A percentile compares a stretch with the other conserved stretches of the same genome.
These are phyloP conservation scores for Colletotrichum limetticola DNA, from an alignment of 2,329 filamentous ascomycete species.

Conservation along the genomic window DNA sequence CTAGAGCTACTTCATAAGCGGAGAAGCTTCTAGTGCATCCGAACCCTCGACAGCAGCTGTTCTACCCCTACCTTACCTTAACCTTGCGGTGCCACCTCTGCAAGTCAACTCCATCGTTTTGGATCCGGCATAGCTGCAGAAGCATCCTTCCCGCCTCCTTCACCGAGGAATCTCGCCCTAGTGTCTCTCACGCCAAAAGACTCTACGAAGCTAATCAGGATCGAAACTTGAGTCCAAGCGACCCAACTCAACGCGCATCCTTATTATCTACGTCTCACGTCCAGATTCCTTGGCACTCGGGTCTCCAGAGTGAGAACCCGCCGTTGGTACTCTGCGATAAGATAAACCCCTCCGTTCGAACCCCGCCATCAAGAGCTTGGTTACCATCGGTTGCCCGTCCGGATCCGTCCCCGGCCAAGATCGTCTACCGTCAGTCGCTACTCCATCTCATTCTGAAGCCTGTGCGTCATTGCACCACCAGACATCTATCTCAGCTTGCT, in stretches of 20 bases:
- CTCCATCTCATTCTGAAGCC: background rate
- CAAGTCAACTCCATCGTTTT: background rate
- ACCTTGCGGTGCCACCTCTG: background rate
- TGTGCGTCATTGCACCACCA: background rate
- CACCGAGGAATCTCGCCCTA: background rate
- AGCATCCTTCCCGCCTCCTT: background rate
- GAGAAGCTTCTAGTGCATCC: conserved; percentile 26
- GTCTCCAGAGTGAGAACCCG: background rate
- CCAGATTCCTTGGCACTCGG: background rate
- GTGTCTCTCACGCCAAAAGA: background rate
- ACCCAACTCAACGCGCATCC: background rate
- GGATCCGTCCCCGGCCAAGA: conserved; percentile 17
- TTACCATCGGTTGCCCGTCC: background rate
- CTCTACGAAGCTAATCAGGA: background rate
- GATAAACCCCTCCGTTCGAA: conserved; percentile 8
- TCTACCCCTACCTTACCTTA: background rate
- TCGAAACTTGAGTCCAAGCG: background rate
- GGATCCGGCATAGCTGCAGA: background rate
- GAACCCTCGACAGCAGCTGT: background rate
- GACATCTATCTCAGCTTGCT: background rate
- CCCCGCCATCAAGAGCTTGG: conserved; percentile 20
- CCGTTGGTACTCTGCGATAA: conserved; percentile 7
- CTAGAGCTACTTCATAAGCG: conserved; percentile 20
- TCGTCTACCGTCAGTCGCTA: background rate
- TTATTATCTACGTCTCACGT: background rate